Conservation (phyloP, 176 grass and related monocot species). For the Leersia perrieri region DNA sequence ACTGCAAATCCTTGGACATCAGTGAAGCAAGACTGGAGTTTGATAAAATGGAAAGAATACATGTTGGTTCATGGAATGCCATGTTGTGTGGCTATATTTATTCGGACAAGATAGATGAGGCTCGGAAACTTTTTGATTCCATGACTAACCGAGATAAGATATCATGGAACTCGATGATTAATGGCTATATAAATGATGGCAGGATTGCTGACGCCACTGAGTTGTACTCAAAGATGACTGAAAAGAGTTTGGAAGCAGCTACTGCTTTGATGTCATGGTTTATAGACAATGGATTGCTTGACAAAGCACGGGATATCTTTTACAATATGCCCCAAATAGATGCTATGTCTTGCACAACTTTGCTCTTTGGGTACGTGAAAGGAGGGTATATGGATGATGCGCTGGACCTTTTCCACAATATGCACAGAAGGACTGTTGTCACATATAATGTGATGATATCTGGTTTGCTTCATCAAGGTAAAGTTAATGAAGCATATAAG, state of each 20-base stretch:
- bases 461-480: constrained; percentile 56
- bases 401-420: constrained; percentile 47
- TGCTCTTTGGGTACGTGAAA: constrained; percentile 75
- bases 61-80: constrained; percentile 59
- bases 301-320: constrained; percentile 59
- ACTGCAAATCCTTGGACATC: constrained; percentile 49
- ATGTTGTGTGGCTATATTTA: constrained; percentile 52
- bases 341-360: constrained; percentile 49
- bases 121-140: constrained; percentile 48
- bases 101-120: constrained; percentile 40
- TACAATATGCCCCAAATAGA: constrained; percentile 44
- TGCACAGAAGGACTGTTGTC: constrained; percentile 47
- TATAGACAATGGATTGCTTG: constrained; percentile 52
- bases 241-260: constrained; percentile 53
- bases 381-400: constrained; percentile 49
- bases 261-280: constrained; percentile 64
- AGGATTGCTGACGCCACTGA: constrained; percentile 48
- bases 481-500: constrained; percentile 62
- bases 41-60: constrained; percentile 56
- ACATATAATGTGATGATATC: constrained; percentile 69
- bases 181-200: constrained; percentile 56
- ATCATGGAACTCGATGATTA: constrained; percentile 66
- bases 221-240: constrained; percentile 55
- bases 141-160: constrained; percentile 56
- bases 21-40: constrained; percentile 53